A percentile compares a stretch with the other conserved stretches of the same genome.
phyloP scores from a whole-genome alignment of 768 basidiomycete genomes.

The Dictyophora rubrovolvata region DNA sequence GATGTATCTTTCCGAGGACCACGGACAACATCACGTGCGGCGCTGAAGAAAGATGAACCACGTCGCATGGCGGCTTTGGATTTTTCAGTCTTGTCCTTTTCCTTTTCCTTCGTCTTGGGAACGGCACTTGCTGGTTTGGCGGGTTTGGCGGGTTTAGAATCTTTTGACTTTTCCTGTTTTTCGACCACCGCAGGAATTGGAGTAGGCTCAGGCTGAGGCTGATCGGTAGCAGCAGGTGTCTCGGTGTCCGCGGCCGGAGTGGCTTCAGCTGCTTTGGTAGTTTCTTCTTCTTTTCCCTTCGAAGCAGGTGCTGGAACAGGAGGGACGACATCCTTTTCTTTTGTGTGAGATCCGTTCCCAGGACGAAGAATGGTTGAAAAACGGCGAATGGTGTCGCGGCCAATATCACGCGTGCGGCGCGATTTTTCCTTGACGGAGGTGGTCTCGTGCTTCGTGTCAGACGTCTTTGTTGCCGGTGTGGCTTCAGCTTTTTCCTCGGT shows the following conservation, averaged over 20 bases:
- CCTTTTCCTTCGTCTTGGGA: background rate
- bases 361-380: conserved; percentile 6
- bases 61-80: background rate
- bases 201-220: background rate
- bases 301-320: background rate
- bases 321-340: background rate
- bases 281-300: background rate
- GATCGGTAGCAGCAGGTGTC: background rate
- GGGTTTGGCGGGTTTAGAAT: background rate
- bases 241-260: background rate
- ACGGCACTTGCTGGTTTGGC: background rate
- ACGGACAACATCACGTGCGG: background rate
- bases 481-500: background rate
- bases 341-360: background rate
- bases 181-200: background rate
- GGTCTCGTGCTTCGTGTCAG: background rate
- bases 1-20: background rate
- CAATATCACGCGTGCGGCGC: background rate
- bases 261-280: background rate
- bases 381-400: conserved; percentile 3
- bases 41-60: conserved; percentile 3
- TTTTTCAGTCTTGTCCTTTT: background rate
- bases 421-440: background rate
- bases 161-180: background rate
- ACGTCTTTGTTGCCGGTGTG: background rate